phyloP scores from a whole-genome alignment of 352 stramenopile species.

The Phytophthora megakarya region DNA sequence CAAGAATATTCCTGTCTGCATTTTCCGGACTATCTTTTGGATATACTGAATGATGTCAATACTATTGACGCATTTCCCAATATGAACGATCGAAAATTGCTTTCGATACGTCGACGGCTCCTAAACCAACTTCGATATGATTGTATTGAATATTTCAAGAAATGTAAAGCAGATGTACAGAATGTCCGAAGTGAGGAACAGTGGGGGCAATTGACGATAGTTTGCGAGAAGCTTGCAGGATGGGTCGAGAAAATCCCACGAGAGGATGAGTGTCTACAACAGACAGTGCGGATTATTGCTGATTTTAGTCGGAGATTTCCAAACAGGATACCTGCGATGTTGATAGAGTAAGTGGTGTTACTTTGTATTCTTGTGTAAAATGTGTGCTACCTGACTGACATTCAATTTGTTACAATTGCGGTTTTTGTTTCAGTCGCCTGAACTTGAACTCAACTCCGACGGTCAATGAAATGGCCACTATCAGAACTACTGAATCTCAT shows the following conservation, averaged over 20 bases:
- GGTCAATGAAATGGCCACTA: not conserved
- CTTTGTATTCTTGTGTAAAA: not conserved
- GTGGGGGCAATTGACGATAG: not conserved
- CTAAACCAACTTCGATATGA: slow-evolving; percentile 1
- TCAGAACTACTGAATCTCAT: not conserved
- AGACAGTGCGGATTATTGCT: not conserved
- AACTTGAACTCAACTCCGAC: not conserved
- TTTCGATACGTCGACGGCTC: not conserved
- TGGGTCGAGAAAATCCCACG: slow-evolving; percentile 3
- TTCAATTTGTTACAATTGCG: not conserved
- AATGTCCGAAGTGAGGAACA: slow-evolving; percentile 1
- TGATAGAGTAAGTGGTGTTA: slow-evolving; percentile 13
- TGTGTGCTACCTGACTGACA: not conserved
- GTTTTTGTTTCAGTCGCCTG: not conserved
- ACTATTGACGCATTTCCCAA: not conserved
- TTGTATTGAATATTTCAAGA: slow-evolving; percentile 3
- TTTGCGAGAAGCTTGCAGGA: slow-evolving; percentile 1
- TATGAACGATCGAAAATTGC: not conserved
- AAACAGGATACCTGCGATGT: not conserved
- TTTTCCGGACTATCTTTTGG: slow-evolving; percentile 7
- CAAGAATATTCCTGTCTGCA: not conserved
- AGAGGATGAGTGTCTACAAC: not conserved
- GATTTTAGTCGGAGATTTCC: slow-evolving; percentile 8
- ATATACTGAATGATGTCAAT: slow-evolving; percentile 9
- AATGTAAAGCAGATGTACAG: not conserved